Base-by-base conservation (phyloP, 2,329 filamentous ascomycete genomes). In the Hysterium pulicare region DNA sequence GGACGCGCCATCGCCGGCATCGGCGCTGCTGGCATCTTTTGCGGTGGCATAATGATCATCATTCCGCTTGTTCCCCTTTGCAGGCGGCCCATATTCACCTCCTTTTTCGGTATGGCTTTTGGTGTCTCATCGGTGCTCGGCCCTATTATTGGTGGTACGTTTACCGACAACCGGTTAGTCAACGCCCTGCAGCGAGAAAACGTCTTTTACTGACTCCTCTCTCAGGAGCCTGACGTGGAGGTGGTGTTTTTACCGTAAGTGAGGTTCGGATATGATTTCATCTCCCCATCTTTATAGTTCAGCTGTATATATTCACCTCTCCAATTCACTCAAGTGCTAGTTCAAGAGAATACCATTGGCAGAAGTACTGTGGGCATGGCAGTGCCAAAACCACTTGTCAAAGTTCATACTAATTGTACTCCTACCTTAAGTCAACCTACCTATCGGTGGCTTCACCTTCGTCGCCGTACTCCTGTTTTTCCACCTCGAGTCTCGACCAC, bases 1-100 rank as follows among this genome's bases (percentile, higher is more conserved):
- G 72, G 46, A 13, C 57, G 71, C 11, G 65, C 66, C 1, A 55
- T 75, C 16, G 60, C 70, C 24, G 72, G 72, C 17, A 35, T 72
- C 1, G 72, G 71, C 1, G 58, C 58, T 6, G 69, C 68, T n/a
- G 72, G 71, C 15, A 65, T 74, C 36, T 70, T 65, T 45, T 51
- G 49, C 19, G 72, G 70, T 34, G 66, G 62, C 16, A 62, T 67
- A 38, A 55, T 65, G 22, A 69, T 69, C 42, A 59, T 70, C 40
- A 57, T 71, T 9, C 51, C 58, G 19, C 57, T 58, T 22, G 60
- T 70, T 1, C 61, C 69, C 3, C 60, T 72, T 1, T 45, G 46
- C 15, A 61, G 65, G 32, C 63, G 72, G 13, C 70, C 71, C 4
- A 58, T 60, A 2, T 72, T 28, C 34, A 20, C 11, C 7, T 35